Conservation (phyloP, 2,329 filamentous ascomycete genomes). For the Xylariaceae sp. region DNA sequence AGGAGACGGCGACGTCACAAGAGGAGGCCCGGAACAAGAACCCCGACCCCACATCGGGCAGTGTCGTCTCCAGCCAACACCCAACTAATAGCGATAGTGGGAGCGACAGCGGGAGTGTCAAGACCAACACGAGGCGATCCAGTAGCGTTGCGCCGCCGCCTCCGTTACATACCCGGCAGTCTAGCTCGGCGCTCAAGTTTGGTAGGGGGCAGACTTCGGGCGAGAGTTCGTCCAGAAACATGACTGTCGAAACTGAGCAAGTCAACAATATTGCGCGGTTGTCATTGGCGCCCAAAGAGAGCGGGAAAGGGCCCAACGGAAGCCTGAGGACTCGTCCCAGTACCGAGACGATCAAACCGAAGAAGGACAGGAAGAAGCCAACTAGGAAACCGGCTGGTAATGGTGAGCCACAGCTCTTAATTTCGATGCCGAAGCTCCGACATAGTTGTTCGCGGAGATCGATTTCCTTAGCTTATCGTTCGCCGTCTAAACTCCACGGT, state of each 20-base stretch:
- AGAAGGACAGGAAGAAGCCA: slow-evolving; percentile 82
- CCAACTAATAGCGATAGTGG: slow-evolving; percentile 50
- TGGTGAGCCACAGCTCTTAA: slow-evolving; percentile 50
- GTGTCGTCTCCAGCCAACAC: slow-evolving; percentile 43
- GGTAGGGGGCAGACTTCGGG: slow-evolving; percentile 59
- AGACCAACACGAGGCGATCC: slow-evolving; percentile 37
- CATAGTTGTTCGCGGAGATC: slow-evolving; percentile 39
- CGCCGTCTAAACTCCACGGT: slow-evolving; percentile 32
- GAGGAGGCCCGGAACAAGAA: slow-evolving; percentile 32
- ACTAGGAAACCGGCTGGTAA: slow-evolving; percentile 71
- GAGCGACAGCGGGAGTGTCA: slow-evolving; percentile 59
- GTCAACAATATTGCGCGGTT: slow-evolving; percentile 87
- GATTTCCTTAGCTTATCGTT: slow-evolving; percentile 30
- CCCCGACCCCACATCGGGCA: slow-evolving; percentile 37
- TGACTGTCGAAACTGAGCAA: slow-evolving; percentile 97
- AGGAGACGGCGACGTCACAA: slow-evolving; percentile 43
- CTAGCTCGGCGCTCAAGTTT: slow-evolving; percentile 61
- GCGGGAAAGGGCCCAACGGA: slow-evolving; percentile 58
- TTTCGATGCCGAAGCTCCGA: slow-evolving; percentile 32
- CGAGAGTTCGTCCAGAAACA: slow-evolving; percentile 76
- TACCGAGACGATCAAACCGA: slow-evolving; percentile 91
- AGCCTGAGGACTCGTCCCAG: slow-evolving; percentile 83
- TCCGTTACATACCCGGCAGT: slow-evolving; percentile 56
- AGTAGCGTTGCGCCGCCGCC: slow-evolving; percentile 42
- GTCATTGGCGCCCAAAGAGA: slow-evolving; percentile 61